phyloP scores from a whole-genome alignment of 164 flowering plant species.

The Magnolia changhungtana region DNA sequence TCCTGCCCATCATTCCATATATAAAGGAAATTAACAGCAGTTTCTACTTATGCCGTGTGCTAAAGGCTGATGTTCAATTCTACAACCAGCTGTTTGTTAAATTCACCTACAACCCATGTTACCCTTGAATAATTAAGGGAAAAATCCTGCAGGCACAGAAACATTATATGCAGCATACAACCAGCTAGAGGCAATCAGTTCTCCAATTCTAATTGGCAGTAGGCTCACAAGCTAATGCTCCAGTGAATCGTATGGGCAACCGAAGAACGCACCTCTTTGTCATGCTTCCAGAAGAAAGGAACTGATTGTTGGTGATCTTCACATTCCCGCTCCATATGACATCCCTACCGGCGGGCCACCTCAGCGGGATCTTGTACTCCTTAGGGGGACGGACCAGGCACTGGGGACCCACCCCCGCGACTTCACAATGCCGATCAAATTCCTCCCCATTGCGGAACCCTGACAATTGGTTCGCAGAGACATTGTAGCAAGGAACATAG shows the following conservation, averaged over 20 bases:
- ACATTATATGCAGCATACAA: background rate
- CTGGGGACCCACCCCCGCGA: constrained; percentile 29
- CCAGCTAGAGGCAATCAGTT: background rate
- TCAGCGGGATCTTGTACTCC: constrained; percentile 85
- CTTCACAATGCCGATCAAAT: constrained; percentile 88
- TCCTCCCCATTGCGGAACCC: constrained; percentile 85
- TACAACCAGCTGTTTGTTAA: too few species aligned
- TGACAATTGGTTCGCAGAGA: constrained; percentile 52
- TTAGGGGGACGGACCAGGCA: constrained; percentile 89
- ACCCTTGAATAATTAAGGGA: too few species aligned
- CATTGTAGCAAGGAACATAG: constrained; percentile 87
- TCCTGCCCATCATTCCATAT: background rate
- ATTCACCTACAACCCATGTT: too few species aligned
- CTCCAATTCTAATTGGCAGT: background rate
- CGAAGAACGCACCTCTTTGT: constrained; percentile 64
- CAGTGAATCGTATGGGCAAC: background rate
- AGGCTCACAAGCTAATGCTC: background rate
- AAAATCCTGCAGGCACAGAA: background rate
- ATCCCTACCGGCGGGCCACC: constrained; percentile 93
- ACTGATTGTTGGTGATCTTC: constrained; percentile 84
- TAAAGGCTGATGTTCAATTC: too few species aligned
- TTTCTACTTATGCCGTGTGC: background rate
- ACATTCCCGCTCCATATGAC: constrained; percentile 95
- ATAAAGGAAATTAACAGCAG: background rate
- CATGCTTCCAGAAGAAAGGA: constrained; percentile 95